phyloP scores from a whole-genome alignment of 2,329 filamentous ascomycete species.

The Cephalotrichum gorgonifer region DNA sequence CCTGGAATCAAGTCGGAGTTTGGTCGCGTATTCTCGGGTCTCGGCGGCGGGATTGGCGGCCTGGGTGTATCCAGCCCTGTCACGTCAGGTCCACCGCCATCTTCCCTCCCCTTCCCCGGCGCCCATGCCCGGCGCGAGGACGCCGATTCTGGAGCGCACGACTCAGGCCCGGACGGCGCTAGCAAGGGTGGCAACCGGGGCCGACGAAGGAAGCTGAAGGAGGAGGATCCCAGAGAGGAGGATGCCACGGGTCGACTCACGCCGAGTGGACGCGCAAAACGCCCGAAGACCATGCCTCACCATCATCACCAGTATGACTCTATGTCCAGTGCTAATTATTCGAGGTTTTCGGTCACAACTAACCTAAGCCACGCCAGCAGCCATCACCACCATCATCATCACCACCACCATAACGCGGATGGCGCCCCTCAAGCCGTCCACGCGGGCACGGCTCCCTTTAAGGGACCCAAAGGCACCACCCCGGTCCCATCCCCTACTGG shows the following conservation, averaged over 20 bases:
- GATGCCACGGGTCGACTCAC: constrained; percentile 52
- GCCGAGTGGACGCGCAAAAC: constrained; percentile 48
- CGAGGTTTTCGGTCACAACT: background rate
- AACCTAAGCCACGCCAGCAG: constrained; percentile 9
- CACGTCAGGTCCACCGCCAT: constrained; percentile 23
- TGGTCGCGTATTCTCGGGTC: constrained; percentile 90
- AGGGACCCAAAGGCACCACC: constrained; percentile 35
- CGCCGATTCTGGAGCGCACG: constrained; percentile 30
- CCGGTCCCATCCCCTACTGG: constrained; percentile 34
- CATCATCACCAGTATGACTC: constrained; percentile 54
- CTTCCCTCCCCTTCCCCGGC: constrained; percentile 31
- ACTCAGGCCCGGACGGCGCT: constrained; percentile 28
- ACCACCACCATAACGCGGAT: constrained; percentile 42
- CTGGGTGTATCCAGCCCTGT: constrained; percentile 42
- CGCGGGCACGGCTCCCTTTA: constrained; percentile 32
- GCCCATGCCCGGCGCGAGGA: constrained; percentile 43
- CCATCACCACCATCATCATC: constrained; percentile 45
- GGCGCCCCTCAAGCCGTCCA: constrained; percentile 31
- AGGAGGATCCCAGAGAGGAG: constrained; percentile 61
- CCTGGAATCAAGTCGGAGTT: constrained; percentile 92
- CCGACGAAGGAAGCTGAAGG: constrained; percentile 48
- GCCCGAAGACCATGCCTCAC: constrained; percentile 55
- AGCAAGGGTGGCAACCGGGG: constrained; percentile 22
- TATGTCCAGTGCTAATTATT: background rate
- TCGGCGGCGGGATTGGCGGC: constrained; percentile 50